phyloP scores from a whole-genome alignment of 306 rosid species.

The Cucumis melo region DNA sequence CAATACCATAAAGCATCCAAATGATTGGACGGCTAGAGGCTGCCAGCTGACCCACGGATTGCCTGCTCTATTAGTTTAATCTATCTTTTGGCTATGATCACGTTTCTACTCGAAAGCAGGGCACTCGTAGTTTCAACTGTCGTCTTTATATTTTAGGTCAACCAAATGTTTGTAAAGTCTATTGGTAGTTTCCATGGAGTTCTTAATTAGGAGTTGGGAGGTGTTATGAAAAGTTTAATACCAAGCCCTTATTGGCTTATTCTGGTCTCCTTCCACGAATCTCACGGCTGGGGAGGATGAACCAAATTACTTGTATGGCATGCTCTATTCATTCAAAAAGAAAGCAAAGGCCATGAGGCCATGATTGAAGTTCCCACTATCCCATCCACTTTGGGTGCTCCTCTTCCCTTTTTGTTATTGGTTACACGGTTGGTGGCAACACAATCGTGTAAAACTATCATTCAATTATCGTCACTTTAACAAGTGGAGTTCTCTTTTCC shows the following conservation, averaged over 20 bases:
- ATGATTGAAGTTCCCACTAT: not conserved
- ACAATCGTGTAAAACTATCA: no score
- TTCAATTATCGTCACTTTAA: not conserved
- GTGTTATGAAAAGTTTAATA: no score
- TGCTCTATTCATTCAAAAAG: not conserved
- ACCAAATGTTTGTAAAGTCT: not conserved
- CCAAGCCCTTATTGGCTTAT: not conserved
- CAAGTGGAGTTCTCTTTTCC: not conserved
- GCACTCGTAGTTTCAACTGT: not conserved
- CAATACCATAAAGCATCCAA: not conserved
- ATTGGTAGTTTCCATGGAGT: not conserved
- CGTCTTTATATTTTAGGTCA: not conserved
- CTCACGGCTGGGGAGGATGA: not conserved
- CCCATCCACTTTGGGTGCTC: not conserved
- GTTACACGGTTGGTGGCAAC: not conserved
- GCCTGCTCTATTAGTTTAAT: not conserved
- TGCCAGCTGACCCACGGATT: not conserved
- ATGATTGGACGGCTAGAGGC: not conserved
- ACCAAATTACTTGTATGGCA: not conserved
- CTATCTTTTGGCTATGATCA: not conserved
- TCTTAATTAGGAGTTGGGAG: not conserved
- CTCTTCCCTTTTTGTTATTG: not conserved
- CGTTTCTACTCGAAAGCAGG: not conserved
- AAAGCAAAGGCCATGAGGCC: not conserved
- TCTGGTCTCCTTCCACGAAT: not conserved